Conservation (phyloP, 495 filamentous ascomycete genomes). For the Talaromyces nanjingensis region DNA sequence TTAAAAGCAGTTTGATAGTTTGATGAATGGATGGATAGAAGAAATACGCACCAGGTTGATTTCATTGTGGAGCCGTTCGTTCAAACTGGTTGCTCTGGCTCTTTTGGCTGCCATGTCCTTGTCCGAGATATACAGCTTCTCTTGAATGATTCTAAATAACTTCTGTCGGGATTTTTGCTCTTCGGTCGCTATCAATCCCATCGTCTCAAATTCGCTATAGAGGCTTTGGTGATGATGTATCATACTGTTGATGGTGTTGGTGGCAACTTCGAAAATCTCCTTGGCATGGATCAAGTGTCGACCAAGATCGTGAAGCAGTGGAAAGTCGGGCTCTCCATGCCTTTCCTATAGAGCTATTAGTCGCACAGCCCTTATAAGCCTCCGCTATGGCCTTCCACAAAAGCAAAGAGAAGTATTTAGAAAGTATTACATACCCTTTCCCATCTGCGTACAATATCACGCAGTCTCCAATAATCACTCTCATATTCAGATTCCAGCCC, state of each 20-base stretch:
- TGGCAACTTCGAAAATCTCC: constrained; percentile 36
- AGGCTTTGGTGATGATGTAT: constrained; percentile 20
- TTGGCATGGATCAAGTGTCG: constrained; percentile 40
- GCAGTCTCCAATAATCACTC: constrained; percentile 12
- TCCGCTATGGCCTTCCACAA: not conserved
- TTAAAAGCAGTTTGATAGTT: too few species aligned
- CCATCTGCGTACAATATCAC: constrained; percentile 12
- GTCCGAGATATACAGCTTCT: constrained; percentile 10
- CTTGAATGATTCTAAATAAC: constrained; percentile 13
- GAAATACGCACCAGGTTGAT: constrained; percentile 30
- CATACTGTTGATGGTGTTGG: constrained; percentile 27
- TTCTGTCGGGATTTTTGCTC: not conserved
- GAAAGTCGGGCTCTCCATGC: constrained; percentile 22
- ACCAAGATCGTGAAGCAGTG: constrained; percentile 36
- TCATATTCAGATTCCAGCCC: constrained; percentile 10
- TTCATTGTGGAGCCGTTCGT: constrained; percentile 33
- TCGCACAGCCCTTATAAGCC: too few species aligned
- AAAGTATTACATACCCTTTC: constrained; percentile 13
- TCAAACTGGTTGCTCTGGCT: constrained; percentile 16
- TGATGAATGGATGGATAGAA: not conserved
- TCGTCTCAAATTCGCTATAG: constrained; percentile 9
- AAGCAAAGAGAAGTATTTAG: not conserved
- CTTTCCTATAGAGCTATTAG: not conserved
- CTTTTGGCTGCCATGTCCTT: constrained; percentile 17
- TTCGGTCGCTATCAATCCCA: not conserved